A percentile compares a stretch with the other conserved stretches of the same genome.
phyloP scores from a whole-genome alignment of 768 basidiomycete species.

The Boletus rex-veris region DNA sequence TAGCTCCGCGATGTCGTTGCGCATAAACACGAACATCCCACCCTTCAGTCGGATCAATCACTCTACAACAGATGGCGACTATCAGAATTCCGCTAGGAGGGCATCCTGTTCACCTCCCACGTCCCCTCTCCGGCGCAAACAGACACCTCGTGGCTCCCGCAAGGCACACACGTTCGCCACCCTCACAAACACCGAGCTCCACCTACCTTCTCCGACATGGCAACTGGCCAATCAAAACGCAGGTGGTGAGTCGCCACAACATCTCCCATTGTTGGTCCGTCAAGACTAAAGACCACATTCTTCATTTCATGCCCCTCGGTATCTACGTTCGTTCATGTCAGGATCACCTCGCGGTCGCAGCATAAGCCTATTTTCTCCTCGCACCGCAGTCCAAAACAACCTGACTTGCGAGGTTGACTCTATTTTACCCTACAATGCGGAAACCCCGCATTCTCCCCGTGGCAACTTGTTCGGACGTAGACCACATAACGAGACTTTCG shows the following conservation, averaged over 20 bases:
- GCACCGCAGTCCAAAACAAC: conserved; percentile 23
- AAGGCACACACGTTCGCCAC: conserved; percentile 32
- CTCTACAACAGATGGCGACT: conserved; percentile 16
- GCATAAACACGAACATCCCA: conserved; percentile 30
- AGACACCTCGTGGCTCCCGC: conserved; percentile 27
- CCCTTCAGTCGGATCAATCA: conserved; percentile 18
- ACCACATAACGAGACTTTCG: conserved; percentile 23
- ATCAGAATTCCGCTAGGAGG: conserved; percentile 12
- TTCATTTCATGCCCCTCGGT: conserved; percentile 19
- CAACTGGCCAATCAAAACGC: conserved; percentile 24
- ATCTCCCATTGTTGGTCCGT: conserved; percentile 9
- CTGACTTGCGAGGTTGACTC: conserved; percentile 17
- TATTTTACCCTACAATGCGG: conserved; percentile 32
- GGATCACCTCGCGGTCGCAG: conserved; percentile 32
- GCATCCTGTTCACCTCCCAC: conserved; percentile 15
- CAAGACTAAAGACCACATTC: conserved; percentile 20
- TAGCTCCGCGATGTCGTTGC: conserved; percentile 26
- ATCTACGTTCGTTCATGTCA: conserved; percentile 20
- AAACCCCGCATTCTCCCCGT: conserved; percentile 29
- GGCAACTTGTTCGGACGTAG: conserved; percentile 22
- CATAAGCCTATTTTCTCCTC: conserved; percentile 32
- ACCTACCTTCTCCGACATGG: conserved; percentile 24
- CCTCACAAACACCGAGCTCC: conserved; percentile 34
- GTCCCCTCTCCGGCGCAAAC: conserved; percentile 22
- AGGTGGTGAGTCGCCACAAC: conserved; percentile 27